Base-by-base conservation (phyloP, 2,329 filamentous ascomycete genomes). In the Talaromyces sp. region DNA sequence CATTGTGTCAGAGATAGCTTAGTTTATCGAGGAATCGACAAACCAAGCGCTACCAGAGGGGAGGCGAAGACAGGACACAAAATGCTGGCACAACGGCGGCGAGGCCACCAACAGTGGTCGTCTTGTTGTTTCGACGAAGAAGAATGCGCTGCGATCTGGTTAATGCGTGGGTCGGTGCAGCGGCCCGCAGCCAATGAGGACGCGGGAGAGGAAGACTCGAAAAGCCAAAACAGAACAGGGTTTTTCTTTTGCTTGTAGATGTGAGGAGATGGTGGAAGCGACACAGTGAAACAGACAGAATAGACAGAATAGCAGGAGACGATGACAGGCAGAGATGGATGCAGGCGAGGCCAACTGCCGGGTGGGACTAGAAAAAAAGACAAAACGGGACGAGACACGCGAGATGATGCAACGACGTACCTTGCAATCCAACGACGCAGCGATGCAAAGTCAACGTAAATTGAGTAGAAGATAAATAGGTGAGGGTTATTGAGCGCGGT, bases 1-100 rank as follows among this genome's bases (percentile, higher is more conserved):
- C 54, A 44, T 44, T 25, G 73, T 66, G 25, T 69, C 70, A 62
- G 70, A 69, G 73, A 77, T 76, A 63, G 60, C 65, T 63, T 30
- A 27, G 22, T 28, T 10, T 36, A 22, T 39, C 25, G 55, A 25
- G 13, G 30, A 22, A n/a, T 15, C 22, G 30, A 36, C 27, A 33
- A 57, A 30, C 7, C 27, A 44, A 56, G 27, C n/a, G 19, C 15
- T 49, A 13, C 33, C n/a, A 30, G 28, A 8, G 17, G 17, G 44
- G 28, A 3, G 32, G 17, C 17, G 36, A 33, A 33, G 11, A 56
- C 6, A 42, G 10, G 32, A 13, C 19, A n/a, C n/a, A n/a, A 17
- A 56, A 7, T 33, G 52, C n/a, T 22, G n/a, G 52, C 9, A 17
- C 28, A 33, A 32, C 39, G 32, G 53, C 33, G 42, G 52, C 58